phyloP scores from a whole-genome alignment of 495 filamentous ascomycete species.

The Penicillium pancosmium region DNA sequence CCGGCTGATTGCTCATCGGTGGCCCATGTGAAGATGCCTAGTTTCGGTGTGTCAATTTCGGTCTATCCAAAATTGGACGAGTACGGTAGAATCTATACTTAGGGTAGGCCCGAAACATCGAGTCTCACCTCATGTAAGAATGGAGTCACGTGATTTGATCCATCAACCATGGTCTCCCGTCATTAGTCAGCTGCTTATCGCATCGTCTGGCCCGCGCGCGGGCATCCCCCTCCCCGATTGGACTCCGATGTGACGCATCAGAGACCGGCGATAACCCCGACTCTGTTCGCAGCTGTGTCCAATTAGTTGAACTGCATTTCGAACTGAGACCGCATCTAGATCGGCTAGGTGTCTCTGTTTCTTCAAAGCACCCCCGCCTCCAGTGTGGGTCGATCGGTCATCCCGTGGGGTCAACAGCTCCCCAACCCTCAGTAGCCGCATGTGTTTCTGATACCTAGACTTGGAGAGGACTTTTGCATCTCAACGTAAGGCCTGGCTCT shows the following conservation, averaged over 20 bases:
- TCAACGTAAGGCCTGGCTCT: background rate
- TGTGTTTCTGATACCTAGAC: slow-evolving; percentile 2
- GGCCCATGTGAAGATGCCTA: too few species aligned
- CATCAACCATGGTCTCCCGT: background rate
- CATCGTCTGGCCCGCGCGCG: slow-evolving; percentile 16
- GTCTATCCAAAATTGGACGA: too few species aligned
- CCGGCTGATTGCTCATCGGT: too few species aligned
- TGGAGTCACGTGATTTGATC: background rate
- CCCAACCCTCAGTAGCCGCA: background rate
- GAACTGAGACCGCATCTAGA: slow-evolving; percentile 4
- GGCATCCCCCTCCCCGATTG: slow-evolving; percentile 5
- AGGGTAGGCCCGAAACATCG: background rate
- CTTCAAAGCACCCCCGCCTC: slow-evolving; percentile 19
- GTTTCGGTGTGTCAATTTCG: too few species aligned
- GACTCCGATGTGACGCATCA: slow-evolving; percentile 7
- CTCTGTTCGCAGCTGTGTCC: slow-evolving; percentile 12
- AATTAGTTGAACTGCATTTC: slow-evolving; percentile 20
- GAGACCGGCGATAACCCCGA: slow-evolving; percentile 27
- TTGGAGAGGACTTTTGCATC: background rate
- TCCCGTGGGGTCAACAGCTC: slow-evolving; percentile 23
- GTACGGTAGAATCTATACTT: too few species aligned
- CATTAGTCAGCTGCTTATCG: slow-evolving; percentile 5
- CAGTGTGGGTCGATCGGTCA: slow-evolving; percentile 29
- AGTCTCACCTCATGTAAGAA: background rate
- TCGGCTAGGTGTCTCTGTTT: background rate